Base-by-base conservation (phyloP, 768 basidiomycete species). In the Termitomyces sp. region DNA sequence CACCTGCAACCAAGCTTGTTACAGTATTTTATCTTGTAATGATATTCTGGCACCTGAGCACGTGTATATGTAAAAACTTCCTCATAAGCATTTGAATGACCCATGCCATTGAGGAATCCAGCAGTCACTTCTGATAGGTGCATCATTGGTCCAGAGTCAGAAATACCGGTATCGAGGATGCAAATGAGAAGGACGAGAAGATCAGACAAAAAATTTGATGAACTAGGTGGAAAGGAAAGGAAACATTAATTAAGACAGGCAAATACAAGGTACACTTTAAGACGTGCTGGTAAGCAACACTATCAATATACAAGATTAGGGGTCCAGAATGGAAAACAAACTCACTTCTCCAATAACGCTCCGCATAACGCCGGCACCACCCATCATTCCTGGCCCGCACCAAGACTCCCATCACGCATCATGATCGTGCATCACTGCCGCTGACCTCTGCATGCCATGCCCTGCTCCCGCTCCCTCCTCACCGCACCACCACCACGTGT, bases 111-210 rank as follows among this genome's bases (percentile, higher is more conserved):
- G 61, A 97, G 68, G 9, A 91, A 92, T 4, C 96, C 96, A 0
- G 95, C 93, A 1, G 95, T 95, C 0, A 89, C 92, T 71, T 98
- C 96, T 2, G 89, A 92, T 18, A 99, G 78, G 74, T 98, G 96
- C 9, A 86, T 84, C n/a, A 96, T 72, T 0, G 98, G 78, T 0
- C 94, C 91, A 44, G 91, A 87, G 68, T 98, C 97, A 5, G 92
- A 84, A 9, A 99, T 75, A 0, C 94, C 94, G 12, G 94, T 86
- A 68, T 99, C 98, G 55, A 88, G 75, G 22, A 98, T 81, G 51
- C 94, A 87, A 39, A 96, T 78, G 12, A 97, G 81, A 22, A 99
- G 81, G 8, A 94, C 87, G 20, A 97, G 82, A 18, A 98, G 81
- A 63, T 95, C 93, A 2, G 92, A 92, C 55, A 98, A 81, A 71